These are phyloP conservation scores for Telopea speciosissima DNA, from an alignment of 177 flowering plant genomes.

Conservation along the genomic window DNA sequence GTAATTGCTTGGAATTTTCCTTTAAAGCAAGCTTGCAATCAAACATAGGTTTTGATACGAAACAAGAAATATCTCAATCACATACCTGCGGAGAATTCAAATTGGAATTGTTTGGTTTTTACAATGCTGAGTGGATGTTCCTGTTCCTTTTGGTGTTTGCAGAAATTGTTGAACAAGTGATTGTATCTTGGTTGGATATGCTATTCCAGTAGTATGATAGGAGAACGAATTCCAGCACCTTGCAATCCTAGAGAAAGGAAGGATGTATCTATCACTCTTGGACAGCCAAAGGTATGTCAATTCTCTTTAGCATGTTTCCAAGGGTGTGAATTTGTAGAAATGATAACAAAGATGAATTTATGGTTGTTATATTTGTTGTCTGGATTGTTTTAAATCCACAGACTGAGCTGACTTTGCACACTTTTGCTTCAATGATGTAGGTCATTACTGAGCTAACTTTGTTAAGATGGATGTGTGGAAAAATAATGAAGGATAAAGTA, in stretches of 20 bases:
- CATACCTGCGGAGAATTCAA: constrained; percentile 61
- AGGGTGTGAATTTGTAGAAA: background rate
- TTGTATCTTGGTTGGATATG: constrained; percentile 7
- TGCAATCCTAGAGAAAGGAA: constrained; percentile 91
- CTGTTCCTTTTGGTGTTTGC: background rate
- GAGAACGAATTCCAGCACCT: constrained; percentile 69
- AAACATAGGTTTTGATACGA: constrained; percentile 25
- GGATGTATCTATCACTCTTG: constrained; percentile 58
- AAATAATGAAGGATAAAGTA: too few species aligned
- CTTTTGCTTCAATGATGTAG: too few species aligned
- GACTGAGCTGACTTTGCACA: too few species aligned
- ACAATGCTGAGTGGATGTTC: constrained; percentile 13
- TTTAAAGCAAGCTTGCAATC: constrained; percentile 29
- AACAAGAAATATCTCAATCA: constrained; percentile 30
- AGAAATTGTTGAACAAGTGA: too few species aligned
- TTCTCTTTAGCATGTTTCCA: constrained; percentile 5
- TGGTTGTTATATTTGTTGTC: too few species aligned
- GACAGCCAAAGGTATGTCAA: constrained; percentile 58
- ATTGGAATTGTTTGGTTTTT: constrained; percentile 95
- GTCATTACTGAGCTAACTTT: too few species aligned
- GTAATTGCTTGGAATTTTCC: too few species aligned
- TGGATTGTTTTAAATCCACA: too few species aligned
- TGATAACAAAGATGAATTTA: too few species aligned
- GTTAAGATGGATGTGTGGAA: too few species aligned
- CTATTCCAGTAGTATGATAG: constrained; percentile 64